These are phyloP conservation scores for Erigeron canadensis DNA, from an alignment of 129 eudicot species.

Conservation along the genomic window DNA sequence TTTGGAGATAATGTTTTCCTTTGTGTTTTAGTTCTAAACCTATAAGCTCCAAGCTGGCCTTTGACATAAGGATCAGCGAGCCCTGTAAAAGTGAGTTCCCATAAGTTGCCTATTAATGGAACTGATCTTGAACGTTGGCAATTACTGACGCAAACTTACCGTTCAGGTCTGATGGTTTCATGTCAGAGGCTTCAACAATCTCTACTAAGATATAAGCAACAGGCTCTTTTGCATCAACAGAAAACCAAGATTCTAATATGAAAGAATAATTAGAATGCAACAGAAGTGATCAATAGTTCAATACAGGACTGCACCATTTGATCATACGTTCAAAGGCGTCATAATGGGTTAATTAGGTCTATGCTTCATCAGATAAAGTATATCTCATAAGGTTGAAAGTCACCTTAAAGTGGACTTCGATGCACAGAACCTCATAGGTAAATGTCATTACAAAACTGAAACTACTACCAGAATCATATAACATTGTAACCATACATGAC, in stretches of 20 bases:
- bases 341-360: no score
- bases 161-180: slow-evolving; percentile 79
- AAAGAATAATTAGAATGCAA: background rate
- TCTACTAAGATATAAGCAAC: slow-evolving; percentile 68
- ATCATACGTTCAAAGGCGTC: background rate
- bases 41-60: slow-evolving; percentile 83
- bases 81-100: slow-evolving; percentile 45
- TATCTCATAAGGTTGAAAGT: no score
- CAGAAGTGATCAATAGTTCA: background rate
- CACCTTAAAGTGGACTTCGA: no score
- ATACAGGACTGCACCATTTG: background rate
- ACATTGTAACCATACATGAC: no score
- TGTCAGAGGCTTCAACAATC: slow-evolving; percentile 73
- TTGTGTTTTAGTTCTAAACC: slow-evolving; percentile 73
- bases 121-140: background rate
- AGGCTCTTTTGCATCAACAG: slow-evolving; percentile 84
- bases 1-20: slow-evolving; percentile 83
- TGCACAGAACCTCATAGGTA: no score
- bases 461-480: no score
- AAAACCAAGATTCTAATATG: slow-evolving; percentile 71
- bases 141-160: slow-evolving; percentile 44
- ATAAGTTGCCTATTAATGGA: slow-evolving; percentile 5
- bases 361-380: no score
- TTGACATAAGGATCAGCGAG: slow-evolving; percentile 91
- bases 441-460: no score